These are phyloP conservation scores for Podospora fimiseda DNA, from an alignment of 495 filamentous ascomycete species.

Conservation along the genomic window DNA sequence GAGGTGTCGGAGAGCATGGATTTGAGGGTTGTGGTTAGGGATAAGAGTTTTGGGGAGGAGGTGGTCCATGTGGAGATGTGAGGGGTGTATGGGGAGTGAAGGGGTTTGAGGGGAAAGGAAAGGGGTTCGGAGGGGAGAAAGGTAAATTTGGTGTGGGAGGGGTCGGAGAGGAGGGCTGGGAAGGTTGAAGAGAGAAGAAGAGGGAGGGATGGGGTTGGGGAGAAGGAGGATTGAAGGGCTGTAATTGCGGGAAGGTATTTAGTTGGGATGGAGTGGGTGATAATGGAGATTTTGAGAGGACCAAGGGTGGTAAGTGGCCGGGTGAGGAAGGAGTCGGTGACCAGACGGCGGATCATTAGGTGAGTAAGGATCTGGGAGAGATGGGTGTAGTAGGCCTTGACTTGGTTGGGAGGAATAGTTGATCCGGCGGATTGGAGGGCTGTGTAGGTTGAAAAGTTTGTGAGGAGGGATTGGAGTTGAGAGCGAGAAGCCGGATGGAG, in stretches of 20 bases:
- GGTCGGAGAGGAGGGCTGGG: constrained; percentile 10
- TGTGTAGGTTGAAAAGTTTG: constrained; percentile 6
- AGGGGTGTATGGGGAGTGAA: not conserved
- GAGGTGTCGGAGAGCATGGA: constrained; percentile 11
- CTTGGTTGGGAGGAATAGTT: not conserved
- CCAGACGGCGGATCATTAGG: constrained; percentile 23
- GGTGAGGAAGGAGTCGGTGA: constrained; percentile 18
- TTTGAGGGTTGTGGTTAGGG: constrained; percentile 2
- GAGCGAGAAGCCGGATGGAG: constrained; percentile 2
- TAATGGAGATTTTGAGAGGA: constrained; percentile 20
- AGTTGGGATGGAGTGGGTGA: constrained; percentile 15
- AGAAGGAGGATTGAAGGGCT: not conserved
- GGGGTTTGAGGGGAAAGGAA: not conserved
- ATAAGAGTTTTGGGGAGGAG: constrained; percentile 16
- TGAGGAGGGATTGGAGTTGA: constrained; percentile 10
- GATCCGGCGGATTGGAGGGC: constrained; percentile 4
- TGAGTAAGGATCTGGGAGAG: constrained; percentile 15
- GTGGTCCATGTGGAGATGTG: constrained; percentile 10
- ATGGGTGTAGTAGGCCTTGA: constrained; percentile 11
- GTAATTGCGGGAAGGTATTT: not conserved
- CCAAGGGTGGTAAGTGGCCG: constrained; percentile 17
- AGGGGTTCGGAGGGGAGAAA: not conserved
- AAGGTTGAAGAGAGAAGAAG: constrained; percentile 23
- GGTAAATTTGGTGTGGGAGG: constrained; percentile 7
- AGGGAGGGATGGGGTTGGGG: constrained; percentile 9